Conservation (phyloP, 2,329 filamentous ascomycete genomes). For the Colletotrichum caudatum region DNA sequence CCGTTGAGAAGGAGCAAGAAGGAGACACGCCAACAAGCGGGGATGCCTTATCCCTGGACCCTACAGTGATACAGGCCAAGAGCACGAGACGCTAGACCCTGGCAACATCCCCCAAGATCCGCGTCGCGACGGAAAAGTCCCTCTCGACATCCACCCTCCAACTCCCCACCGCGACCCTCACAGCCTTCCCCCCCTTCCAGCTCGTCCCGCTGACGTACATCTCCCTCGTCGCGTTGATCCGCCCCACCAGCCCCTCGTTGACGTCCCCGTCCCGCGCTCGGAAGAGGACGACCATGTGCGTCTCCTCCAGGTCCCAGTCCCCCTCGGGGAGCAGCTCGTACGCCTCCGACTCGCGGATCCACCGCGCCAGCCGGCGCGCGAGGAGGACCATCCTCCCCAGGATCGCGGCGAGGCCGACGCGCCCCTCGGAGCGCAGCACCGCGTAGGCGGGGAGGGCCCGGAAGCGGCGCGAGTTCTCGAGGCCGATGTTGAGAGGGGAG, state of each 20-base stretch:
- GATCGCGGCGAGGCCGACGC: constrained; percentile 75
- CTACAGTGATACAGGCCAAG: not conserved
- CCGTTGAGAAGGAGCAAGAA: constrained; percentile 3
- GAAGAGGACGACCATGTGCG: constrained; percentile 78
- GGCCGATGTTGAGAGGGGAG: constrained; percentile 86
- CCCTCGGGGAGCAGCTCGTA: constrained; percentile 75
- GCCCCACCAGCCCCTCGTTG: constrained; percentile 75
- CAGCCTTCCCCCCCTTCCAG: constrained; percentile 81
- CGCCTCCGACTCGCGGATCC: constrained; percentile 68
- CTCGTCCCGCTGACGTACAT: constrained; percentile 87
- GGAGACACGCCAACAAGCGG: not conserved
- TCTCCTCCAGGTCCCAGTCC: constrained; percentile 58
- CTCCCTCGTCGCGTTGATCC: constrained; percentile 78
- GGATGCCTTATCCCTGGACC: not conserved
- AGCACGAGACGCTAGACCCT: constrained; percentile 35
- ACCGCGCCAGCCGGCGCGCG: constrained; percentile 74
- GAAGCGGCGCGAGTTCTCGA: constrained; percentile 93
- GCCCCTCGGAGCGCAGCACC: constrained; percentile 80
- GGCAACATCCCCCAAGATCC: constrained; percentile 68
- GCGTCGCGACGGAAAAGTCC: constrained; percentile 74
- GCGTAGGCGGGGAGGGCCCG: constrained; percentile 91
- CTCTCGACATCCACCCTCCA: constrained; percentile 80
- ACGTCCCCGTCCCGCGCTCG: constrained; percentile 71
- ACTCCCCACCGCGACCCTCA: constrained; percentile 86
- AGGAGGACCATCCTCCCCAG: constrained; percentile 79